These are phyloP conservation scores for Epichloe gansuensis DNA, from an alignment of 2,329 filamentous ascomycete genomes.

Conservation along the genomic window DNA sequence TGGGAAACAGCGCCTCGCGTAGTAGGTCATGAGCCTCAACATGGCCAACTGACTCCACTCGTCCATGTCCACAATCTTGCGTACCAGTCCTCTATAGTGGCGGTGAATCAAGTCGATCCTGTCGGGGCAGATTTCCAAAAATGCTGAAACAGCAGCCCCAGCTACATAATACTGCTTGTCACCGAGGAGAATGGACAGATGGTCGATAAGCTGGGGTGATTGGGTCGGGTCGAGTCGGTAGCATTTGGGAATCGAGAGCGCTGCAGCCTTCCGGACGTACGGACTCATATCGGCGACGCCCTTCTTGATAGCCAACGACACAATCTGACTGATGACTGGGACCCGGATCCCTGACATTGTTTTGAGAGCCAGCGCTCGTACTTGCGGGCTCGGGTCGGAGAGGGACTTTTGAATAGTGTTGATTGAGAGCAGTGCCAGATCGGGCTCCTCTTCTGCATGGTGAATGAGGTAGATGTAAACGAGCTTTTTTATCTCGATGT, in stretches of 20 bases:
- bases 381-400: slow-evolving; percentile 79
- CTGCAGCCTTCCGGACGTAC: slow-evolving; percentile 82
- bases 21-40: slow-evolving; percentile 67
- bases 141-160: slow-evolving; percentile 80
- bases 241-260: slow-evolving; percentile 90
- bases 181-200: slow-evolving; percentile 62
- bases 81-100: slow-evolving; percentile 73
- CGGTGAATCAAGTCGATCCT: slow-evolving; percentile 79
- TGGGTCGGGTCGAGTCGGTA: slow-evolving; percentile 81
- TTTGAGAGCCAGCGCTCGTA: slow-evolving; percentile 80
- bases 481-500: slow-evolving; percentile 90
- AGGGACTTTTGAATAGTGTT: slow-evolving; percentile 98
- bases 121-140: slow-evolving; percentile 79
- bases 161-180: slow-evolving; percentile 97
- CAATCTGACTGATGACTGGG: slow-evolving; percentile 94
- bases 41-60: slow-evolving; percentile 92
- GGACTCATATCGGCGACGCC: slow-evolving; percentile 90
- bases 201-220: slow-evolving; percentile 71
- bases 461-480: slow-evolving; percentile 97
- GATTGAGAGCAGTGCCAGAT: slow-evolving; percentile 89
- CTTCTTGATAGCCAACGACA: slow-evolving; percentile 89
- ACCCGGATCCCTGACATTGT: slow-evolving; percentile 98
- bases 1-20: slow-evolving; percentile 81
- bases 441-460: slow-evolving; percentile 91
- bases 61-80: slow-evolving; percentile 95